Evolutionary conservation across 768 basidiomycete genomes (phyloP).

Genomic region (Hysterangium stoloniferum): DNA sequence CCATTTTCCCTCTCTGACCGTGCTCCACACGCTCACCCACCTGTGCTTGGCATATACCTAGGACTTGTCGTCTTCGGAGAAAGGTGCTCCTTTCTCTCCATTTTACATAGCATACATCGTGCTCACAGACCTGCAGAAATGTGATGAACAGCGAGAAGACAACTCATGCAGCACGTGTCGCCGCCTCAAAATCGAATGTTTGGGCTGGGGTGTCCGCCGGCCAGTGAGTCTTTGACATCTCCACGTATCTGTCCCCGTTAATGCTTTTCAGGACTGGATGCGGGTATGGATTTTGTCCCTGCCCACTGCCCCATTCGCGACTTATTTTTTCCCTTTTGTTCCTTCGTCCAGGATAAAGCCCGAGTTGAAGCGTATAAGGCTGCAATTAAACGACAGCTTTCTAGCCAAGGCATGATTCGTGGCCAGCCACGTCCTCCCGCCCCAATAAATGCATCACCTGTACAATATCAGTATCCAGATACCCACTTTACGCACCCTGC

Average conservation of each 20-base stretch:
- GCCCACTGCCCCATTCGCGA: conserved; percentile 10
- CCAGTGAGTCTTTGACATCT: conserved; percentile 28
- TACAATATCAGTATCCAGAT: conserved; percentile 16
- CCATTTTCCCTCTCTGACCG: conserved; percentile 2
- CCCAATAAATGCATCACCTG: conserved; percentile 20
- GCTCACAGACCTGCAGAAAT: conserved; percentile 49
- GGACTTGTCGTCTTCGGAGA: conserved; percentile 79
- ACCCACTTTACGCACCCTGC: conserved; percentile 8
- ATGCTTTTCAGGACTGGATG: conserved; percentile 59
- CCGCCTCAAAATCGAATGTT: conserved; percentile 71
- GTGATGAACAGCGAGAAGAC: conserved; percentile 72
- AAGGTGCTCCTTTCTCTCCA: conserved; percentile 44
- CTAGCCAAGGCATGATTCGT: conserved; percentile 69
- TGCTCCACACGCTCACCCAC: conserved; percentile 2
- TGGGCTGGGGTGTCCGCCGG: conserved; percentile 78
- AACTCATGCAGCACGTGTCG: conserved; percentile 77
- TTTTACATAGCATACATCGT: not conserved
- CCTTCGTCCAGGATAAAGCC: conserved; percentile 58
- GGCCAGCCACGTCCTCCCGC: conserved; percentile 61
- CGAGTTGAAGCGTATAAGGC: conserved; percentile 78
- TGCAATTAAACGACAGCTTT: conserved; percentile 73
- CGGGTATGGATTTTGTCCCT: conserved; percentile 40
- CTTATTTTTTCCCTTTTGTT: not conserved
- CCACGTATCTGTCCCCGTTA: not conserved
- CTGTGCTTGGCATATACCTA: conserved; percentile 21